These are phyloP conservation scores for Hydnomerulius pinastri DNA, from an alignment of 768 basidiomycete genomes.

Conservation along the genomic window DNA sequence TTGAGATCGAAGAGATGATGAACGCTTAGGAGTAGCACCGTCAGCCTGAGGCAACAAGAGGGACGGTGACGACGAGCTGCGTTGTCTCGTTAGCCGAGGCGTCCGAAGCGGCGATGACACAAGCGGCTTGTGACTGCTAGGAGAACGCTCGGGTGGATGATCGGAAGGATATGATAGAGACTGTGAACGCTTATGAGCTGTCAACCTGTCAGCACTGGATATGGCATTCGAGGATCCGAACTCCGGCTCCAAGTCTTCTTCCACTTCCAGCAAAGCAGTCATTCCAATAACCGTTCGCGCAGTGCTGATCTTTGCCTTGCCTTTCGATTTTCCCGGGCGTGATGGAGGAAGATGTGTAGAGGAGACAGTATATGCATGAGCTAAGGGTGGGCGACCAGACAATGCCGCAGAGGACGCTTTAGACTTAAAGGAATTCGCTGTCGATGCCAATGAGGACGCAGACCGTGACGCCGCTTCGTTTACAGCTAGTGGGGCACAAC, in stretches of 20 bases:
- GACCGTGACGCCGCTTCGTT: conserved; percentile 21
- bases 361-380: conserved; percentile 5
- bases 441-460: conserved; percentile 16
- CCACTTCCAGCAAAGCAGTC: conserved; percentile 54
- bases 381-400: background rate
- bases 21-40: conserved; percentile 6
- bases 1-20: conserved; percentile 1
- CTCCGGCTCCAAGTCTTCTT: conserved; percentile 43
- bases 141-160: conserved; percentile 4
- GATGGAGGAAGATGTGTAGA: conserved; percentile 12
- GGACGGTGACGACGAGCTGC: conserved; percentile 33
- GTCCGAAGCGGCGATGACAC: conserved; percentile 26
- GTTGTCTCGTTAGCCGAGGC: conserved; percentile 28
- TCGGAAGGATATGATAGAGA: conserved; percentile 15
- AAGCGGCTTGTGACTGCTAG: conserved; percentile 16
- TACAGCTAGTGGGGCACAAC: conserved; percentile 15
- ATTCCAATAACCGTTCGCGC: conserved; percentile 53
- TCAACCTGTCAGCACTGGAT: background rate
- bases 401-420: conserved; percentile 1
- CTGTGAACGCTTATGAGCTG: conserved; percentile 18
- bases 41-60: conserved; percentile 5
- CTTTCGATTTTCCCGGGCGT: conserved; percentile 30
- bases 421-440: conserved; percentile 4
- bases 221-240: background rate
- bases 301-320: conserved; percentile 33